Evolutionary conservation across 345 rosid genomes (phyloP).

Genomic region (Eutrema yunnanense): DNA sequence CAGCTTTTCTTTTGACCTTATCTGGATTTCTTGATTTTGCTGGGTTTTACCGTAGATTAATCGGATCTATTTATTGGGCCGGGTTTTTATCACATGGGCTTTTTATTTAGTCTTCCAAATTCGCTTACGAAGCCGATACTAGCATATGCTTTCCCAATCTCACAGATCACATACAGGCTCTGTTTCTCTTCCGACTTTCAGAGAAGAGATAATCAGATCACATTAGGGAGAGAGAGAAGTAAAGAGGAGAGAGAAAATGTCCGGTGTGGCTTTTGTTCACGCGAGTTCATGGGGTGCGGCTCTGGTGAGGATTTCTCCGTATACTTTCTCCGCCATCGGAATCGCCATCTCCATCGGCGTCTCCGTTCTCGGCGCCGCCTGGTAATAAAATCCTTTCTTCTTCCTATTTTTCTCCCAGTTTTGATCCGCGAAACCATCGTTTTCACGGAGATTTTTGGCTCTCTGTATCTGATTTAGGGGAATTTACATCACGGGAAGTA

Average conservation of each 20-base stretch:
- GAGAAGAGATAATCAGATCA: background rate
- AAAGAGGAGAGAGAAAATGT: conserved; percentile 13
- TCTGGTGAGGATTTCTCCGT: conserved; percentile 68
- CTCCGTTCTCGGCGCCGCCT: conserved; percentile 96
- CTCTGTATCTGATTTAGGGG: conserved; percentile 42
- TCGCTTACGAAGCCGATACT: background rate
- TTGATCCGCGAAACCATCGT: background rate
- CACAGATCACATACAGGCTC: background rate
- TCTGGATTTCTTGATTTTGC: too few species aligned
- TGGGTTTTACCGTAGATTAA: too few species aligned
- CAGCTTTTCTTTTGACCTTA: too few species aligned
- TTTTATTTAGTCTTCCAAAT: background rate
- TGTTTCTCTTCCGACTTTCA: background rate
- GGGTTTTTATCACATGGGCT: background rate
- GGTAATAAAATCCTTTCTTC: conserved; percentile 35
- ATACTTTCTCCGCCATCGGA: conserved; percentile 86
- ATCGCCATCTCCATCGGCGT: conserved; percentile 89
- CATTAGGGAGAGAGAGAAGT: background rate
- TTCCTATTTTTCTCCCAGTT: background rate
- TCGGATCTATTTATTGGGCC: too few species aligned
- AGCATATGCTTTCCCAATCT: background rate
- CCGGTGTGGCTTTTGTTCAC: conserved; percentile 29
- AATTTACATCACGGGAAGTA: conserved; percentile 87
- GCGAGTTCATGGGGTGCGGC: conserved; percentile 73
- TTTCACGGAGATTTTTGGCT: background rate